phyloP scores from a whole-genome alignment of 192 early-diverging fungal species.

The Backusella morwellensis region DNA sequence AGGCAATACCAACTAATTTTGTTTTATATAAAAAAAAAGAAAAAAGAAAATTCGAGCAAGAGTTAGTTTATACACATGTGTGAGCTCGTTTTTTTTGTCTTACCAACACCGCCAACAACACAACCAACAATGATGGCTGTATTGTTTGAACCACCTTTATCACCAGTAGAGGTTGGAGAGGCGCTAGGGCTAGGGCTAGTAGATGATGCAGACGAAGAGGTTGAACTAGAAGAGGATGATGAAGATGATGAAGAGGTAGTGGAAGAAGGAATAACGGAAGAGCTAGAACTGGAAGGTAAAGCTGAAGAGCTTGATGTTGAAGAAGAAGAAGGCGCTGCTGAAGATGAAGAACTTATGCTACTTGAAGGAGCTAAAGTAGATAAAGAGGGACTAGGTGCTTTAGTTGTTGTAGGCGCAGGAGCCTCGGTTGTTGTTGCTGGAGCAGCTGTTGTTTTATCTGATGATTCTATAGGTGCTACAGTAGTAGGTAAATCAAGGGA shows the following conservation, averaged over 20 bases:
- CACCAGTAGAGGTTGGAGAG: neutral
- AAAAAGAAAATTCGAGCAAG: neutral
- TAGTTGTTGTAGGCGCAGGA: neutral
- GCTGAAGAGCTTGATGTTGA: neutral
- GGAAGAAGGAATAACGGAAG: neutral
- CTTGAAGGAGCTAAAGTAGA: neutral
- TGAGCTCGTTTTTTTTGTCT: neutral
- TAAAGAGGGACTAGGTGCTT: neutral
- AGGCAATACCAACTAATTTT: slow-evolving; percentile 24
- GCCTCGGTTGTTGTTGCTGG: neutral
- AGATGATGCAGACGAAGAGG: neutral
- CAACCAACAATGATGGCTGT: slow-evolving; percentile 19
- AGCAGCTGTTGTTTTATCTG: neutral
- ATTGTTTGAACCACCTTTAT: neutral
- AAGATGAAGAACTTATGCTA: neutral
- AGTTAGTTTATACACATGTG: neutral
- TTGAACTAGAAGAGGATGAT: neutral
- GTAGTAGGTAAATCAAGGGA: neutral
- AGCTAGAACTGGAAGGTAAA: slow-evolving; percentile 1
- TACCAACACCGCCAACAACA: slow-evolving; percentile 34
- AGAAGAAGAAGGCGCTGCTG: neutral
- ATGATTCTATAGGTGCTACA: neutral
- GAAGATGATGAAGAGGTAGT: neutral
- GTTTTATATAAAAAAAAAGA: neutral
- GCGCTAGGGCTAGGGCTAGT: neutral